Conservation (phyloP, 2,329 filamentous ascomycete genomes). For the Cytospora chrysosperma region DNA sequence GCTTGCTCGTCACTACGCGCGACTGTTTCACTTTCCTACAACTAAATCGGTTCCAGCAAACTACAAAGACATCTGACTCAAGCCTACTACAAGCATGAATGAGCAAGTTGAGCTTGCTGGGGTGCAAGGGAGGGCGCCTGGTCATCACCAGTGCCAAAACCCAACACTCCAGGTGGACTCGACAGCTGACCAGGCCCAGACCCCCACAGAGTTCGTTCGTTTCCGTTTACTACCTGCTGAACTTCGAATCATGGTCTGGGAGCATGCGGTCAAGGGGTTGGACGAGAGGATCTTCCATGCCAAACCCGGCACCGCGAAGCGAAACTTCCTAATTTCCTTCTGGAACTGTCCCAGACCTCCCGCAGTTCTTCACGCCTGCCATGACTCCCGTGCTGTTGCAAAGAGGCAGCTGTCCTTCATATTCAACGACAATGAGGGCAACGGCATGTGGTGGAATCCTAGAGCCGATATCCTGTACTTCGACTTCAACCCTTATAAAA, state of each 20-base stretch:
- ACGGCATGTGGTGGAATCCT: neutral
- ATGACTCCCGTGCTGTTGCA: neutral
- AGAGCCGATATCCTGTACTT: neutral
- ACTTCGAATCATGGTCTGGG: neutral
- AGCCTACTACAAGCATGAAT: neutral
- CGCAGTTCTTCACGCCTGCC: neutral
- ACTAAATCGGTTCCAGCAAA: neutral
- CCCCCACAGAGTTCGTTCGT: neutral
- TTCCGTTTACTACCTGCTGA: neutral
- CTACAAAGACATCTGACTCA: neutral
- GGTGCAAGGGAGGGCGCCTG: neutral
- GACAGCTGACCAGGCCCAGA: neutral
- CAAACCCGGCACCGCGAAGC: neutral
- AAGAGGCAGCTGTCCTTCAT: neutral
- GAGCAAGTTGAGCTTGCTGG: neutral
- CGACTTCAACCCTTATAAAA: neutral
- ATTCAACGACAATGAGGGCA: neutral
- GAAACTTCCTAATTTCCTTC: neutral
- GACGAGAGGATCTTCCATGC: neutral
- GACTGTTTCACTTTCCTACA: neutral
- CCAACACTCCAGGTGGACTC: neutral
- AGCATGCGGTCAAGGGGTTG: neutral
- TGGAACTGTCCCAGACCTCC: neutral
- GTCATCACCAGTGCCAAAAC: neutral
- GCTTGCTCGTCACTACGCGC: neutral